phyloP scores from a whole-genome alignment of 257 asterid species.

The Echites panduratus region DNA sequence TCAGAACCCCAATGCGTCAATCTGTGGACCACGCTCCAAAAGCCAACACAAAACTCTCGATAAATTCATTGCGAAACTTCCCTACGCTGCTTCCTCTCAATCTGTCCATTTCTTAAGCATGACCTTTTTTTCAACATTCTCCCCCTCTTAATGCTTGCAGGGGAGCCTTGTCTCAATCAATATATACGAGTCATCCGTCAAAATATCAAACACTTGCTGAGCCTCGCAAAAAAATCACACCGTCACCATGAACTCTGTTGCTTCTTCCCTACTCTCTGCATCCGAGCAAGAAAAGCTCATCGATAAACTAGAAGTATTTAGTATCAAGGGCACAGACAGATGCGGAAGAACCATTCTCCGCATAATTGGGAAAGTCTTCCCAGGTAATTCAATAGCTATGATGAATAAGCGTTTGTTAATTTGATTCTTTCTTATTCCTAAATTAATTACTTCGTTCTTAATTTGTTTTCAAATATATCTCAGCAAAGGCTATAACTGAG shows the following conservation, averaged over 20 bases:
- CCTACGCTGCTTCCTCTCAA: not conserved
- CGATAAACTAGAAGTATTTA: conserved; percentile 47
- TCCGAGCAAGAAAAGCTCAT: conserved; percentile 48
- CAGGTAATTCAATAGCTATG: conserved; percentile 59
- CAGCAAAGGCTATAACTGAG: conserved; percentile 48
- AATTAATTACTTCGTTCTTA: not conserved
- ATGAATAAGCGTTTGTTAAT: no score
- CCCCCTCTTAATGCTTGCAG: no score
- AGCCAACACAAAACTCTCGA: not conserved
- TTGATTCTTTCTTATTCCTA: not conserved
- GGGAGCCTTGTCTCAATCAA: no score
- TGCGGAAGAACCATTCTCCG: conserved; percentile 56
- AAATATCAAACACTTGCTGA: not conserved
- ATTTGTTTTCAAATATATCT: not conserved
- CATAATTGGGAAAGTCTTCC: conserved; percentile 62
- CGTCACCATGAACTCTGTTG: conserved; percentile 25
- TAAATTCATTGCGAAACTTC: not conserved
- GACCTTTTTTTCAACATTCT: not conserved
- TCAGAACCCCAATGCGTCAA: not conserved
- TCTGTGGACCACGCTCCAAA: not conserved
- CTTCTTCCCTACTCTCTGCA: conserved; percentile 24
- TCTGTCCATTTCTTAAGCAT: not conserved
- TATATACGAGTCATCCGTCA: no score
- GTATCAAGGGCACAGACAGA: conserved; percentile 68
- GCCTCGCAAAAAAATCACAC: not conserved